A percentile compares a stretch with the other conserved stretches of the same genome.
Evolutionary conservation across 1,284 basidiomycete genomes (phyloP).

Genomic region (Austroboletus niveus): DNA sequence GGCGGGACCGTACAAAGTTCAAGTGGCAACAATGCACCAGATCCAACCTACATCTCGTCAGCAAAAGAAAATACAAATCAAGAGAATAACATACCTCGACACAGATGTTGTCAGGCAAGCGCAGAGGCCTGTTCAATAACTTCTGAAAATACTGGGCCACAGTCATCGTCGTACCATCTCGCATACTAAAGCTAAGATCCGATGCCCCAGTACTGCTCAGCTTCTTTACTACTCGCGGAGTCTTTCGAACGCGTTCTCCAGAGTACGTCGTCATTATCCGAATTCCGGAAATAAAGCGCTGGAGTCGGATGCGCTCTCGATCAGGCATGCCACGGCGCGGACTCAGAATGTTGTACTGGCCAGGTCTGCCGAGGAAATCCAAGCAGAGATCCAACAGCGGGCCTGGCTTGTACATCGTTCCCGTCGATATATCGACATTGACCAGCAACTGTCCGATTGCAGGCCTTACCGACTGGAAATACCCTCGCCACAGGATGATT

Average conservation of each 20-base stretch:
- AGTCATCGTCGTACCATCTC: constrained; percentile 50
- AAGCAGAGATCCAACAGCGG: constrained; percentile 52
- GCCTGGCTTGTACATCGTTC: constrained; percentile 67
- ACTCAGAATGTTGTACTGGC: constrained; percentile 41
- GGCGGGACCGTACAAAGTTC: constrained; percentile 63
- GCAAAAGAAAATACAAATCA: background rate
- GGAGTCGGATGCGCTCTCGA: constrained; percentile 56
- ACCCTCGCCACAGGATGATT: constrained; percentile 69
- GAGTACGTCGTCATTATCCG: constrained; percentile 47
- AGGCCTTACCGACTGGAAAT: constrained; percentile 75
- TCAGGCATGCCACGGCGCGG: constrained; percentile 50
- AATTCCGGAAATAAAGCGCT: constrained; percentile 61
- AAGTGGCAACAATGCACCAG: constrained; percentile 64
- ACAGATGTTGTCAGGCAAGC: constrained; percentile 59
- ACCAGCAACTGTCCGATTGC: constrained; percentile 64
- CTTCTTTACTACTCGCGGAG: constrained; percentile 54
- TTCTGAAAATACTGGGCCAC: constrained; percentile 62
- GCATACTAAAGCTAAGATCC: constrained; percentile 50
- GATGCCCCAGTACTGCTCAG: constrained; percentile 50
- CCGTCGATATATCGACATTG: constrained; percentile 78
- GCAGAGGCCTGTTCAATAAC: constrained; percentile 49
- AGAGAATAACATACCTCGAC: constrained; percentile 47
- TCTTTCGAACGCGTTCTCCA: constrained; percentile 36
- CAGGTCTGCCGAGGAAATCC: constrained; percentile 46
- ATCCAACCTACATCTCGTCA: constrained; percentile 49